Evolutionary conservation across 108 stramenopile species (phyloP), one percentile per base, ranked within the genome.

Genomic region (Tribonema minus): DNA sequence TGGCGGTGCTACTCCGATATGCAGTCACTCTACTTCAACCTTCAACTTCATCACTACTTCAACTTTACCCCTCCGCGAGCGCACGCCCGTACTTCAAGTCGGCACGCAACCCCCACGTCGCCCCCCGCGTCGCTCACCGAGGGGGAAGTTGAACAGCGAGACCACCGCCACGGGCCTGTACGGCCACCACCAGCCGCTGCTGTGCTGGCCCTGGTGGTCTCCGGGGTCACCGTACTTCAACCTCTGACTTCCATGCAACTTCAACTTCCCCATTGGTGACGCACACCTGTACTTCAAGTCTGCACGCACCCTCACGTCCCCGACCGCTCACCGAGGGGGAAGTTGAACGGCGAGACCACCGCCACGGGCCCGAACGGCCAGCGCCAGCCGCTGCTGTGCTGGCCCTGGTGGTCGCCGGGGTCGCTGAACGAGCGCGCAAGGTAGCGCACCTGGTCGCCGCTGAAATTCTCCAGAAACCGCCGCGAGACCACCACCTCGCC

Each of bases 281-380:
- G n/a, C n/a, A n/a, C n/a, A n/a, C n/a, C n/a, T n/a, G n/a, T n/a
- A n/a, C n/a, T n/a, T n/a, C n/a, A n/a, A n/a, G n/a, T n/a, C n/a
- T n/a, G n/a, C n/a, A n/a, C n/a, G n/a, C n/a, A n/a, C n/a, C n/a
- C n/a, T n/a, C n/a, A n/a, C n/a, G n/a, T n/a, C n/a, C n/a, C n/a
- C n/a, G n/a, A n/a, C 41, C 15, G 25, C 54, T 64, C 39, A 75
- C 74, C 96, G 7, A 83, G 64, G 20, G 82, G 82, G 27, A 81
- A 81, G 26, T 98, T 98, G 84, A 98, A 98, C 4, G 97, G 97
- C 25, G 93, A 88, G 28, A 98, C 86, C 31, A 98, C 83, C 3
- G 92, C 94, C 4, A 95, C 93, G 0, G 95, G 90, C 29, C 97
- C 97, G 81, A 90, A 98, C 0, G 97, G 97, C 93, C 92, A 96